Evolutionary conservation across 2,329 filamentous ascomycete genomes (phyloP), one percentile per base, ranked within the genome.

Genomic region (Chaetomium olivaceum): DNA sequence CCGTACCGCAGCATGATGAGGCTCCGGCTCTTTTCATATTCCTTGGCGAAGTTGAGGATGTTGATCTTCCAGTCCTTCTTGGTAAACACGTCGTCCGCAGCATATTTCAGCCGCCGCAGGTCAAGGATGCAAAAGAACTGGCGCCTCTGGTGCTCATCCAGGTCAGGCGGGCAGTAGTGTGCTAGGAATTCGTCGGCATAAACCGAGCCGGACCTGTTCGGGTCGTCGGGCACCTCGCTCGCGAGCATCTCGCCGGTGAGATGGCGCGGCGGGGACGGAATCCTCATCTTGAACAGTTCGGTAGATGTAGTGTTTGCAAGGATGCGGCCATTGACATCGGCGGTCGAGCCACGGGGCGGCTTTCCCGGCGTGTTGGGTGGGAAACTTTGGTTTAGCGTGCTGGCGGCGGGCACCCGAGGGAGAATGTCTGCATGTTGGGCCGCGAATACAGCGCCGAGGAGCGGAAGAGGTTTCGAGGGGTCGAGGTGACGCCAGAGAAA

Each of bases 81-180:
- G 21, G 77, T 73, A 65, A 87, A 88, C 19, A 88, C 85, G 70
- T 87, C 85, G 70, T 87, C 81, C 31, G 85, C 85, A 6, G 85
- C 83, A 71, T 87, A 86, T 75, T 88, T 88, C 55, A 88, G 79
- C 68, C 85, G 81, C 66, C 85, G 83, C 64, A 88, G 77, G 71
- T 88, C 85, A 69, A 88, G 83, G 67, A 88, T 83, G 73, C 85
- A 87, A 70, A 87, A 87, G 73, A 87, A 87, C 76, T 87, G 85
- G 64, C 85, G 83, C 57, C 84, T 81, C 74, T 87, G 85, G 61
- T 85, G 79, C 59, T 87, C 85, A 68, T 85, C 83, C 68, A 87
- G 82, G 52, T 85, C 81, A 29, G 81, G 76, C 2, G 85, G 85
- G 70, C 85, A 87, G 36, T 86, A 81, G 66, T 87, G 82, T 1